Percentiles rank a stretch among this genome's conserved stretches.
These are phyloP conservation scores for Pachysandra terminalis DNA, from an alignment of 164 flowering plant species.

Conservation along the genomic window DNA sequence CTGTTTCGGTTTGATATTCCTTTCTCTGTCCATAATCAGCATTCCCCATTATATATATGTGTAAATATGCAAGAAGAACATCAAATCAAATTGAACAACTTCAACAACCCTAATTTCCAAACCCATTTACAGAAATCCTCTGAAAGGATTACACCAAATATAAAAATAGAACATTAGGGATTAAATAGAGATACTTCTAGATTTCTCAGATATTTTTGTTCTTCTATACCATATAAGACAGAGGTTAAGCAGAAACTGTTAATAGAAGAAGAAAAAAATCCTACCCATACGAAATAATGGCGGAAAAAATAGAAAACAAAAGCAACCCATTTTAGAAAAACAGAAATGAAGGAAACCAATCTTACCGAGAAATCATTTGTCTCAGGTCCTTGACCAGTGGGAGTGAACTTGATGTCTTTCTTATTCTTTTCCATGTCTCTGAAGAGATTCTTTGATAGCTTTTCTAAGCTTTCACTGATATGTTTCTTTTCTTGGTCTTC, in stretches of 20 bases:
- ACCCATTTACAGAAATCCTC: too few relatives aligned
- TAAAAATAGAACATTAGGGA: too few relatives aligned
- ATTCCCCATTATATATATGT: neutral
- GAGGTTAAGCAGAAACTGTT: too few relatives aligned
- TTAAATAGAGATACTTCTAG: too few relatives aligned
- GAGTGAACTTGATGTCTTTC: constrained; percentile 12
- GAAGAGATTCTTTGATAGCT: neutral
- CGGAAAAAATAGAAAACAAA: neutral
- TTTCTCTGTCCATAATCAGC: constrained; percentile 21
- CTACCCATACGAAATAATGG: neutral
- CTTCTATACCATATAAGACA: too few relatives aligned
- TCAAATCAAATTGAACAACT: too few relatives aligned
- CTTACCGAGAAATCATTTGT: constrained; percentile 27
- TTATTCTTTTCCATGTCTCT: constrained; percentile 30
- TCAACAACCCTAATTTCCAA: too few relatives aligned
- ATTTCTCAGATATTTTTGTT: too few relatives aligned
- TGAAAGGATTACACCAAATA: too few relatives aligned
- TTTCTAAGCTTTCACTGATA: neutral
- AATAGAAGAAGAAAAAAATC: too few relatives aligned
- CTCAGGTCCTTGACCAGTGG: constrained; percentile 20
- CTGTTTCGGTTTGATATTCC: constrained; percentile 19
- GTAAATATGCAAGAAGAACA: neutral
- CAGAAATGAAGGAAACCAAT: neutral
- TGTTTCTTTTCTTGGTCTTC: too few relatives aligned
- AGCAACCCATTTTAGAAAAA: neutral